Evolutionary conservation across 345 rosid species (phyloP).

Genomic region (Eucalyptus pauciflora): DNA sequence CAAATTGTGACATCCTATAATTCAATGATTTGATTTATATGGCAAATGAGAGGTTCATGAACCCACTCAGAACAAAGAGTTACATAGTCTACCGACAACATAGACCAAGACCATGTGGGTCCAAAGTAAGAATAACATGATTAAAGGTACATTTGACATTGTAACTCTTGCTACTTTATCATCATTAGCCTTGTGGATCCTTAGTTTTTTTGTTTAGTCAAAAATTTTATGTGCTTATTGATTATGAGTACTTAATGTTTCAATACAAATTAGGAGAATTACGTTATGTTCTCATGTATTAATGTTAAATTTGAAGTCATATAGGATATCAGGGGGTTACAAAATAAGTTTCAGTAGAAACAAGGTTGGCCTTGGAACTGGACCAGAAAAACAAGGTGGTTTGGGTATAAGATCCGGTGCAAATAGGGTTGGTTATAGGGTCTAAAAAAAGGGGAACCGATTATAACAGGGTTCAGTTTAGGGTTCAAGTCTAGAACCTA

Average conservation of each 20-base stretch:
- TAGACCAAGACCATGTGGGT: not conserved
- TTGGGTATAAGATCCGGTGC: accelerated
- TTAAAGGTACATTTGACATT: not conserved
- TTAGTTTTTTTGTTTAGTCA: too few species aligned
- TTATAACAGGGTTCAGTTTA: too few species aligned
- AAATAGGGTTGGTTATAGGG: accelerated
- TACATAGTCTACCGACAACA: not conserved
- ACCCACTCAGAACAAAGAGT: not conserved
- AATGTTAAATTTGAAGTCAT: too few species aligned
- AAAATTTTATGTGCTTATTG: too few species aligned
- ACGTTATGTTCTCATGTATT: too few species aligned
- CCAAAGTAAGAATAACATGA: not conserved
- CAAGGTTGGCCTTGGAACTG: accelerated
- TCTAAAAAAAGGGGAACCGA: too few species aligned
- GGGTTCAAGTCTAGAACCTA: too few species aligned
- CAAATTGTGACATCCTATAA: not conserved
- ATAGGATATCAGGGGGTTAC: accelerated
- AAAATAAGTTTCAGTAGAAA: too few species aligned
- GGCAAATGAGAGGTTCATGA: not conserved
- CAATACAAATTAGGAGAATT: accelerated
- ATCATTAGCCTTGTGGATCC: constrained; percentile 6
- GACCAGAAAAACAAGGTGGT: accelerated
- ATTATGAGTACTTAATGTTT: too few species aligned
- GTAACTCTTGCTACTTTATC: constrained; percentile 61
- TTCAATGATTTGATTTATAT: not conserved